A percentile compares a stretch with the other conserved stretches of the same genome.
phyloP scores from a whole-genome alignment of 2,329 filamentous ascomycete species.

The Calycina herbarum region DNA sequence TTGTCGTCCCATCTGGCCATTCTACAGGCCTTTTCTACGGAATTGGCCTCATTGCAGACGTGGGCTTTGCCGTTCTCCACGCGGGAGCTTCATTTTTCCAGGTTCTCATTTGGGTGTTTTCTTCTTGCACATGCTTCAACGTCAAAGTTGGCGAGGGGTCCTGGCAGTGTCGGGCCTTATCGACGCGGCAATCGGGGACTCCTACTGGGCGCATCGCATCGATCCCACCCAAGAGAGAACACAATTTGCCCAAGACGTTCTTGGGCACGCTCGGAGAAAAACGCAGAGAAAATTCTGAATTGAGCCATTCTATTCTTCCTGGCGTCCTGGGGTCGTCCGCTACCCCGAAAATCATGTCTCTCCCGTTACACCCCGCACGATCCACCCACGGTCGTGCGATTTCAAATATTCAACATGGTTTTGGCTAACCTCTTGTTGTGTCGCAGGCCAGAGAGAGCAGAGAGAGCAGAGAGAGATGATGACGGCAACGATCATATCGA shows the following conservation, averaged over 20 bases:
- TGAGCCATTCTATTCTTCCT: slow-evolving; percentile 19
- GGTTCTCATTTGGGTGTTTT: slow-evolving; percentile 12
- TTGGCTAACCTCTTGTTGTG: slow-evolving; percentile 29
- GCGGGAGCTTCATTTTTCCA: slow-evolving; percentile 6
- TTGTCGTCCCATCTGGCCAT: slow-evolving; percentile 5
- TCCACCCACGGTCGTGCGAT: background rate
- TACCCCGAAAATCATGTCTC: slow-evolving; percentile 12
- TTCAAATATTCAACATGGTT: slow-evolving; percentile 23
- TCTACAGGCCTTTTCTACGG: background rate
- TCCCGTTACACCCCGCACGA: slow-evolving; percentile 14
- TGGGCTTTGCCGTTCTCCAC: background rate
- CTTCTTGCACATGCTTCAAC: slow-evolving; percentile 17
- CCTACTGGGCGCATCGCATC: slow-evolving; percentile 6
- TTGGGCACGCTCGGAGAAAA: slow-evolving; percentile 16
- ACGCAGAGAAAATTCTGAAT: slow-evolving; percentile 22
- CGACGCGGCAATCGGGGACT: slow-evolving; percentile 34
- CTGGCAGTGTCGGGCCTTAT: slow-evolving; percentile 30
- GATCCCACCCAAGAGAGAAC: slow-evolving; percentile 4
- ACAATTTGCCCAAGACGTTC: slow-evolving; percentile 19
- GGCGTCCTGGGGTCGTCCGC: slow-evolving; percentile 10
- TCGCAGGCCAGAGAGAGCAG: slow-evolving; percentile 12
- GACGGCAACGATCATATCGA: slow-evolving; percentile 76
- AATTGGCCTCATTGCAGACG: background rate
- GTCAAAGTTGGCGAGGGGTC: slow-evolving; percentile 35
- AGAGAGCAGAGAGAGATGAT: slow-evolving; percentile 52